These are phyloP conservation scores for Melastoma malabathricum DNA, from an alignment of 345 rosid genomes.

Conservation along the genomic window DNA sequence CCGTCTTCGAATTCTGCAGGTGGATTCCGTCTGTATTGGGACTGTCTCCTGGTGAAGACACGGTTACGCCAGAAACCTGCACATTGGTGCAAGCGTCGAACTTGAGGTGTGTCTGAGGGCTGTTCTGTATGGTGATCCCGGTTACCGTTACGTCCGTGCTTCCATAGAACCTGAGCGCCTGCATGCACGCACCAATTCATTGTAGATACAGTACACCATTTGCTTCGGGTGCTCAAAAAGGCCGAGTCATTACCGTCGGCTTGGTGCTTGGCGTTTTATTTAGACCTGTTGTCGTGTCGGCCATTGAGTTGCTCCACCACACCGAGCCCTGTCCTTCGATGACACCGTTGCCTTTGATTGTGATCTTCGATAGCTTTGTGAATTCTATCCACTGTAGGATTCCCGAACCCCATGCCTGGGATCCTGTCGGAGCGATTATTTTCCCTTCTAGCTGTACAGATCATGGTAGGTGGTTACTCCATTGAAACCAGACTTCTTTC, in stretches of 20 bases:
- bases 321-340: slow-evolving; percentile 82
- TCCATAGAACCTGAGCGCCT: slow-evolving; percentile 81
- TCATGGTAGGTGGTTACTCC: not conserved
- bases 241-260: slow-evolving; percentile 45
- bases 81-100: slow-evolving; percentile 51
- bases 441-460: slow-evolving; percentile 62
- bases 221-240: not conserved
- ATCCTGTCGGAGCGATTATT: slow-evolving; percentile 60
- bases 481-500: no score
- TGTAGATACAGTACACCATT: not conserved
- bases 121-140: slow-evolving; percentile 80
- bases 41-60: slow-evolving; percentile 60
- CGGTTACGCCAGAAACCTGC: slow-evolving; percentile 44
- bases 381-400: slow-evolving; percentile 73
- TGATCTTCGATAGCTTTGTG: slow-evolving; percentile 42
- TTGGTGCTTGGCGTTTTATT: slow-evolving; percentile 42
- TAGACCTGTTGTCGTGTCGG: no score
- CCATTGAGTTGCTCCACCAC: slow-evolving; percentile 48
- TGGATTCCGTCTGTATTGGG: slow-evolving; percentile 88
- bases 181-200: slow-evolving; percentile 12
- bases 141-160: slow-evolving; percentile 50
- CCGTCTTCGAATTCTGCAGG: slow-evolving; percentile 65
- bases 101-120: slow-evolving; percentile 84
- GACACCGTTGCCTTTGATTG: slow-evolving; percentile 52
- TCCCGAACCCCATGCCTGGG: slow-evolving; percentile 51